Evolutionary conservation across 2,329 filamentous ascomycete genomes (phyloP), one percentile per base, ranked within the genome.

Genomic region (Xylariaceae sp.): DNA sequence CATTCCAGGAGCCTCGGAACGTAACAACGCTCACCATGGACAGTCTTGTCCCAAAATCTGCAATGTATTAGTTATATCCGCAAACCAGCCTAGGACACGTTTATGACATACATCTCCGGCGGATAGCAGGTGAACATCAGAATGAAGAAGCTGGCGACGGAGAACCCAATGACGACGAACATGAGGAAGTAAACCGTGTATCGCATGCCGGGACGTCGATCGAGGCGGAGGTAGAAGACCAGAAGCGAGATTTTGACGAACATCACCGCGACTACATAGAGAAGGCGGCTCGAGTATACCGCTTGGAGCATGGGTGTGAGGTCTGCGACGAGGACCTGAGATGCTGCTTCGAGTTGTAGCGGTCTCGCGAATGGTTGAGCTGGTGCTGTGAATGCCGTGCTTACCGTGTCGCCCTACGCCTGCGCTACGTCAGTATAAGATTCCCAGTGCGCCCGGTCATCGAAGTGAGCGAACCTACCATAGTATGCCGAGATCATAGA

Each of bases 221-320:
- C 44, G 19, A 47, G 41, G 11, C 44, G 44, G 4, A 44, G 37
- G 32, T 47, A 47, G 41, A 47, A 47, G 16, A 41, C 35, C 17
- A 47, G 34, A 24, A 47, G 41, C 12, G 37, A 37, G 34, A 41
- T n/a, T 34, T 47, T 47, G 13, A 47, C 41, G 19, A 47, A 37
- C 37, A 43, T 40, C n/a, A 35, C 41, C n/a, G 37, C 41, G 3
- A 44, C 30, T 11, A 43, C 34, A 26, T 47, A 47, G 11, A 47
- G 34, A 3, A 47, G 41, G 4, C 44, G 33, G 9, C 41, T 43
- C 26, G 44, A 43, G 32, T 47, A 47, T 18, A 44, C 15, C 4
- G 44, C 38, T 24, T 47, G 37, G 4, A 44, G 29, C 44, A 47
- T 47, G 2, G 30, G 44, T 4, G 30, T 34, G 37, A 41, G 38